Evolutionary conservation across 805 yeast genomes (phyloP).

Genomic region (Citeromyces nyonsensis): DNA sequence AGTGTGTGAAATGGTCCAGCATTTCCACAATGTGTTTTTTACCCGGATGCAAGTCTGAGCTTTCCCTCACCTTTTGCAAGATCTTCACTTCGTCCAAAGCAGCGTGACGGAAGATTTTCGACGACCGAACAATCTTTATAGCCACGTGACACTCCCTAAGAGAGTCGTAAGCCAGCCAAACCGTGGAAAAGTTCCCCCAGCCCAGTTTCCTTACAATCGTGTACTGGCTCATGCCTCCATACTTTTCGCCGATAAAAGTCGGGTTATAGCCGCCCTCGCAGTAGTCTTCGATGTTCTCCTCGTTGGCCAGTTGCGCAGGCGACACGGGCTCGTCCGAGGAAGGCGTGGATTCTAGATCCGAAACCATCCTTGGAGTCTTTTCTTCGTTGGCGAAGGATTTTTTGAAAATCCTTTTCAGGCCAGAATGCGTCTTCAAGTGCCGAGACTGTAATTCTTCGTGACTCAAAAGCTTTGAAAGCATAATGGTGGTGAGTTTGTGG

Average conservation of each 20-base stretch:
- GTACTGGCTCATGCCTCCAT: constrained; percentile 28
- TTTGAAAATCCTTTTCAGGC: too few species aligned
- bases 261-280: constrained; percentile 53
- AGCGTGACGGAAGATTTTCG: constrained; percentile 38
- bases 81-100: constrained; percentile 48
- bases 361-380: too few species aligned
- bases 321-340: background rate
- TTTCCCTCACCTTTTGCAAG: constrained; percentile 17
- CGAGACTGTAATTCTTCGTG: too few species aligned
- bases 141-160: constrained; percentile 32
- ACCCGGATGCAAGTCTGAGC: constrained; percentile 28
- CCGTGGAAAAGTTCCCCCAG: constrained; percentile 63
- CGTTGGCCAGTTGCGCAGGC: constrained; percentile 8
- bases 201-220: constrained; percentile 41
- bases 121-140: constrained; percentile 42
- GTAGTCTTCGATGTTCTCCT: constrained; percentile 38
- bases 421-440: too few species aligned
- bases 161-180: constrained; percentile 42
- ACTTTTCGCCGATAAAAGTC: constrained; percentile 36
- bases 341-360: too few species aligned
- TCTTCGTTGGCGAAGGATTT: too few species aligned
- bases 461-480: too few species aligned
- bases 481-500: too few species aligned
- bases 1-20: constrained; percentile 36
- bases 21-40: constrained; percentile 33